Base-by-base conservation (phyloP, 2,329 filamentous ascomycete species). In the Aspergillus eucalypticola region DNA sequence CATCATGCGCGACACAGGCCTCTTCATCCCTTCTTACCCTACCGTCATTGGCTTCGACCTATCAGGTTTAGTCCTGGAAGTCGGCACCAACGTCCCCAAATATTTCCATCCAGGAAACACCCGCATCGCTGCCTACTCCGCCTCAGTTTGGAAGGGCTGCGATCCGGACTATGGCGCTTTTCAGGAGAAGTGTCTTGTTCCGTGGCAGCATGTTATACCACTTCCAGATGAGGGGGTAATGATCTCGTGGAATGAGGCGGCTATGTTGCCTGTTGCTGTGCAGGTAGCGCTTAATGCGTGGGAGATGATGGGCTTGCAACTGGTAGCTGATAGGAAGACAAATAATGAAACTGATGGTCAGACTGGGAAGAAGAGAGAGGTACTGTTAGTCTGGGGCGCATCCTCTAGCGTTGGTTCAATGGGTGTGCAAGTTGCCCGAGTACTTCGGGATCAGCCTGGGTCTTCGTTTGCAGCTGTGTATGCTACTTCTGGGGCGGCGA, bases 91-190 rank as follows among this genome's bases (percentile, higher is more conserved):
- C 8, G 78, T 82, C 10, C 73, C 78, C 11, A 46, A 58, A 25
- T 64, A 25, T 13, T 78, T 78, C 44, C 62, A 35, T 21, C 67
- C 73, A 0, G 76, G 76, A 0, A 63, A 74, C 51, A 78, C 74
- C 41, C 77, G 76, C 1, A 65, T 81, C 2, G 73, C 75, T 1
- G 79, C 78, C 13, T 79, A 76, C 52, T 70, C 76, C 0, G 72
- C 74, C 3, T 71, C 68, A 0, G 64, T 77, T 19, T 84, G 81
- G 78, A 80, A 70, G 38, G 73, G 72, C 8, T 79, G 75, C 19
- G 67, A 75, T 21, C 76, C 79, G 2, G 71, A 83, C 67, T 81
- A 84, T 62, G 80, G 83, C 39, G 71, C 70, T 6, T 83, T 82
- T 49, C 81, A 82, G 56, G 76, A 81, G 44, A 67, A 67, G 1